Evolutionary conservation across 129 eudicot species (phyloP).

Genomic region (Artemisia argyi): DNA sequence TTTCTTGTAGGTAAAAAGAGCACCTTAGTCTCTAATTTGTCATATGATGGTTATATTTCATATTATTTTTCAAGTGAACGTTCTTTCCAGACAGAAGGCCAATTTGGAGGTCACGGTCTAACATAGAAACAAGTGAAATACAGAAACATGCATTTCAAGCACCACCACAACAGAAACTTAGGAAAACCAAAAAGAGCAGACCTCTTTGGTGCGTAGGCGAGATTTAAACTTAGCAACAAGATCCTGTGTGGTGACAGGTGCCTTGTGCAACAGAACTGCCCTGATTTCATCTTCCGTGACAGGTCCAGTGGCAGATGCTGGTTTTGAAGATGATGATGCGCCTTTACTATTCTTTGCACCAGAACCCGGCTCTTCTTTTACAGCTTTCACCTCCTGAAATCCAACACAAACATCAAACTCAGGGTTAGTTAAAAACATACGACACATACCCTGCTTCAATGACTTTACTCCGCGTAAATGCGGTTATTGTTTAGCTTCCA

Average conservation of each 20-base stretch:
- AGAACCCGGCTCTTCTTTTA: slow-evolving; percentile 53
- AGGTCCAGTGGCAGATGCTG: slow-evolving; percentile 54
- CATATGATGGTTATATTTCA: too few species aligned
- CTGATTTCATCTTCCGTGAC: slow-evolving; percentile 92
- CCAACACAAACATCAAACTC: neutral
- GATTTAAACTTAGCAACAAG: slow-evolving; percentile 85
- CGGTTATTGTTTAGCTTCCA: too few species aligned
- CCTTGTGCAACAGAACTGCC: slow-evolving; percentile 65
- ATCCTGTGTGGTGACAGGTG: slow-evolving; percentile 87
- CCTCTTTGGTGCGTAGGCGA: slow-evolving; percentile 74
- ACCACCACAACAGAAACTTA: neutral
- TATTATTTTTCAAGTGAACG: too few species aligned
- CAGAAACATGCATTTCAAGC: neutral
- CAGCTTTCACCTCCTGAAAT: slow-evolving; percentile 67
- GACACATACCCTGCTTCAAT: neutral
- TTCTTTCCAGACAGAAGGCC: too few species aligned
- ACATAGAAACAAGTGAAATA: neutral
- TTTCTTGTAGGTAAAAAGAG: too few species aligned
- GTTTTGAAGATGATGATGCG: slow-evolving; percentile 42
- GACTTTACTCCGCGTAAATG: neutral
- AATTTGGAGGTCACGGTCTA: too few species aligned
- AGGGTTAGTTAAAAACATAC: neutral
- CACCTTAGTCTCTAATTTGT: too few species aligned
- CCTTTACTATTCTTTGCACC: slow-evolving; percentile 45
- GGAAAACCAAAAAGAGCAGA: slow-evolving; percentile 16